A percentile compares a stretch with the other conserved stretches of the same genome.
These are phyloP conservation scores for Beta vulgaris DNA, from an alignment of 148 eudicot genomes.

Conservation along the genomic window DNA sequence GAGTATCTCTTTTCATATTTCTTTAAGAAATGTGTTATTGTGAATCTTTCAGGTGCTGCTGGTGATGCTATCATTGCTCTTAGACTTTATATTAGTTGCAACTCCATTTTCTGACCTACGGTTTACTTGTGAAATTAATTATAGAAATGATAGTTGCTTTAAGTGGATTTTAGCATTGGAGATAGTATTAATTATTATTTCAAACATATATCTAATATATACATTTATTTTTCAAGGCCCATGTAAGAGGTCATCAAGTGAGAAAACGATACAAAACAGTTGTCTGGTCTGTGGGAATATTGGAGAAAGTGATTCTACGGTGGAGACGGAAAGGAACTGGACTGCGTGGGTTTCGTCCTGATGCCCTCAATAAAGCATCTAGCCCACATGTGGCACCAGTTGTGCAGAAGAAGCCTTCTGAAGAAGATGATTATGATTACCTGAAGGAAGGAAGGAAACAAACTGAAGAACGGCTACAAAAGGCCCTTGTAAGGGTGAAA, in stretches of 20 bases:
- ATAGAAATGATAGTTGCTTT: too few relatives aligned
- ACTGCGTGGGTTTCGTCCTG: slow-evolving; percentile 62
- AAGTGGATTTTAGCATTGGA: too few relatives aligned
- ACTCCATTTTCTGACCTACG: not conserved
- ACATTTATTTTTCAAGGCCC: slow-evolving; percentile 43
- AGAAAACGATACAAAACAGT: slow-evolving; percentile 63
- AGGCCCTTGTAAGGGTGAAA: slow-evolving; percentile 60
- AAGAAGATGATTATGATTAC: slow-evolving; percentile 61
- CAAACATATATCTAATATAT: slow-evolving; percentile 23
- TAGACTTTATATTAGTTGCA: not conserved
- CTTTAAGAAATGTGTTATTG: not conserved
- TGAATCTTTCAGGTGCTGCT: not conserved
- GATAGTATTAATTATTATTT: too few relatives aligned
- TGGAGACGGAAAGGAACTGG: slow-evolving; percentile 71
- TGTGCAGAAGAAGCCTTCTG: slow-evolving; percentile 24
- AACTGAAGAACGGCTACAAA: slow-evolving; percentile 48
- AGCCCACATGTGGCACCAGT: not conserved
- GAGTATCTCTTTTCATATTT: not conserved
- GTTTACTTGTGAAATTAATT: too few relatives aligned
- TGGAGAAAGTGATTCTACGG: slow-evolving; percentile 70
- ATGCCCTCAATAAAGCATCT: slow-evolving; percentile 31
- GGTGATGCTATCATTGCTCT: not conserved
- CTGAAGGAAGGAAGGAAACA: slow-evolving; percentile 57
- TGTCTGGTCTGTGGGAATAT: slow-evolving; percentile 63
- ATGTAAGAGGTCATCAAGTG: slow-evolving; percentile 74